phyloP scores from a whole-genome alignment of 2,329 filamentous ascomycete genomes.

The Trichophyton verrucosum region DNA sequence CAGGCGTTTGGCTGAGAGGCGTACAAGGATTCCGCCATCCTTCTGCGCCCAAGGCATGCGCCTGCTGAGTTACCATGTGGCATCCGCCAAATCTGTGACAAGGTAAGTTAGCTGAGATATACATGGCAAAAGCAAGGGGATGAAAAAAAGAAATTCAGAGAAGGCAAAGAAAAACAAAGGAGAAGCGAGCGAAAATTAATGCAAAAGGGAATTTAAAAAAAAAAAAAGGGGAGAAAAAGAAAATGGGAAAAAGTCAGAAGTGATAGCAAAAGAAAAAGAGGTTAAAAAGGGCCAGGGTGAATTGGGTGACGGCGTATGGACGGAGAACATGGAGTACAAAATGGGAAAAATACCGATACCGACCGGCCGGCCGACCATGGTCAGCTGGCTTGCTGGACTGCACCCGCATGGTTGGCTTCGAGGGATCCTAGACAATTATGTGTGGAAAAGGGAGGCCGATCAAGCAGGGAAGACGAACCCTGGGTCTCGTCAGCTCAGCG shows the following conservation, averaged over 20 bases:
- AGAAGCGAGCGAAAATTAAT: not conserved
- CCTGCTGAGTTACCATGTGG: slow-evolving; percentile 2
- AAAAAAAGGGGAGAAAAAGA: not conserved
- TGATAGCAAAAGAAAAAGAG: not conserved
- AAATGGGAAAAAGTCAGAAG: not conserved
- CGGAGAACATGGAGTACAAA: slow-evolving; percentile 1
- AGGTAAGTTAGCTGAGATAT: not conserved
- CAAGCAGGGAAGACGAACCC: not conserved
- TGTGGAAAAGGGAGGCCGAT: not conserved
- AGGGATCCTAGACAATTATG: not conserved
- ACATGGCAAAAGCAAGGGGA: not conserved
- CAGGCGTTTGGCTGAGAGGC: slow-evolving; percentile 3
- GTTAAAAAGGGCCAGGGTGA: not conserved
- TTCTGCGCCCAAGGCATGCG: slow-evolving; percentile 1
- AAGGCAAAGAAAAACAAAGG: not conserved
- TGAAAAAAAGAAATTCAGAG: not conserved
- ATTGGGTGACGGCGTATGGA: not conserved
- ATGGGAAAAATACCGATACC: slow-evolving; percentile 2
- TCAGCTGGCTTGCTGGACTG: not conserved
- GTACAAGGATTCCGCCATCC: slow-evolving; percentile 3
- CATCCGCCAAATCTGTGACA: slow-evolving; percentile 1
- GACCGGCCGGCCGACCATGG: not conserved
- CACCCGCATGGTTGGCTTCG: not conserved
- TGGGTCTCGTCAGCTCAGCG: not conserved
- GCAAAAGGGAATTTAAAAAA: not conserved